A percentile compares a stretch with the other conserved stretches of the same genome.
Evolutionary conservation across 139 green algal genomes (phyloP).

Genomic region (Diplosphaera chodatii): DNA sequence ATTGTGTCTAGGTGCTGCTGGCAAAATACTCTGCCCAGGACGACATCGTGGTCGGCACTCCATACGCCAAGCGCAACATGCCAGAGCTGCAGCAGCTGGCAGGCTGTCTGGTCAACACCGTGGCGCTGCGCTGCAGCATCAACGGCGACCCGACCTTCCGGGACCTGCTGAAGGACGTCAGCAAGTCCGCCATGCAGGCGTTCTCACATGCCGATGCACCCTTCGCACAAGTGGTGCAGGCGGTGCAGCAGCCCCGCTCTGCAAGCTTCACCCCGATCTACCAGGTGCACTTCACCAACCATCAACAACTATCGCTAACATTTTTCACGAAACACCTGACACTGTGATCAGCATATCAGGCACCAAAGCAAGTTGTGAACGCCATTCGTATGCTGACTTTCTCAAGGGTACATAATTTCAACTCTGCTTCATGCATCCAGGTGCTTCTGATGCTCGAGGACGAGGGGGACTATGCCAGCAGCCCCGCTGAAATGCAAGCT

Average conservation of each 20-base stretch:
- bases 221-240: neutral
- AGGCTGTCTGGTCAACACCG: constrained; percentile 1
- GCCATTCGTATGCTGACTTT: neutral
- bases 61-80: constrained; percentile 1
- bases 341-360: neutral
- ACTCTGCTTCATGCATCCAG: neutral
- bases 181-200: neutral
- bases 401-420: neutral
- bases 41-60: neutral
- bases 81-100: neutral
- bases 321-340: no score
- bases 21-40: neutral
- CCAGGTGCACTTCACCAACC: neutral
- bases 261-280: neutral
- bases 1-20: neutral
- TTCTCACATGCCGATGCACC: neutral
- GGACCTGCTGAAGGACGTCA: neutral
- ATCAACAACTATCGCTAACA: no score
- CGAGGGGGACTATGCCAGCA: neutral
- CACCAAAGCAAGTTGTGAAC: no score
- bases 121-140: neutral
- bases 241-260: neutral
- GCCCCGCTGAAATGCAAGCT: no score
- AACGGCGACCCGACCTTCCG: constrained; percentile 1
- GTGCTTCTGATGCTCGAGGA: neutral